Evolutionary conservation across 176 grass and related monocot genomes (phyloP), one percentile per base, ranked within the genome.

Genomic region (Aegilops speltoides): DNA sequence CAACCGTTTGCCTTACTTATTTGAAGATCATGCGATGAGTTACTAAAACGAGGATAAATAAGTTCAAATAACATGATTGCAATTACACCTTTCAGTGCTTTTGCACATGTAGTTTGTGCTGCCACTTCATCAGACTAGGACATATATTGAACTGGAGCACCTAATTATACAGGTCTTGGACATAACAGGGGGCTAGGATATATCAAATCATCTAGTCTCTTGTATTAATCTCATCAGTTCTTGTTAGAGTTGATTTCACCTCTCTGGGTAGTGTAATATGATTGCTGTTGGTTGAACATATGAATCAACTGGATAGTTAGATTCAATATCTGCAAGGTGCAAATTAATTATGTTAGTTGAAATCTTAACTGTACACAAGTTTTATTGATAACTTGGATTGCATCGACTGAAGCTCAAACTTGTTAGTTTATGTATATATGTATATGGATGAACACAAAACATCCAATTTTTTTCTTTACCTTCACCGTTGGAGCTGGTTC

Each of bases 81-180:
- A 20, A 22, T 40, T 10, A 33, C 20, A 57, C 10, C 23, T 79
- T 45, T 60, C 10, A 23, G 22, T 74, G 68, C 12, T 81, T 6
- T 64, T 11, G n/a, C 52, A 62, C 43, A 60, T 24, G 54, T 73
- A 34, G 19, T 45, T 72, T 8, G 3, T 45, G n/a, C 46, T 60
- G 8, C 52, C 59, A 48, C 62, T 86, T 31, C 56, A 48, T 46
- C 34, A 20, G 17, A 79, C 36, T 10, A 50, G 28, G 54, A 14
- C 14, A 73, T 20, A 63, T 33, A 73, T 33, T 63, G 34, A 64
- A 85, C 41, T 1, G 1, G 14, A 46, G 12, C 25, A 52, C 7
- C 83, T 76, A 31, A 65, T 22, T 61, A 64, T 76, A 71, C 19
- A 45, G 15, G 50, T 79, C 76, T 70, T 79, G 11, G 64, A 71